These are phyloP conservation scores for Phytopythium aichiense DNA, from an alignment of 352 stramenopile species.

Conservation along the genomic window DNA sequence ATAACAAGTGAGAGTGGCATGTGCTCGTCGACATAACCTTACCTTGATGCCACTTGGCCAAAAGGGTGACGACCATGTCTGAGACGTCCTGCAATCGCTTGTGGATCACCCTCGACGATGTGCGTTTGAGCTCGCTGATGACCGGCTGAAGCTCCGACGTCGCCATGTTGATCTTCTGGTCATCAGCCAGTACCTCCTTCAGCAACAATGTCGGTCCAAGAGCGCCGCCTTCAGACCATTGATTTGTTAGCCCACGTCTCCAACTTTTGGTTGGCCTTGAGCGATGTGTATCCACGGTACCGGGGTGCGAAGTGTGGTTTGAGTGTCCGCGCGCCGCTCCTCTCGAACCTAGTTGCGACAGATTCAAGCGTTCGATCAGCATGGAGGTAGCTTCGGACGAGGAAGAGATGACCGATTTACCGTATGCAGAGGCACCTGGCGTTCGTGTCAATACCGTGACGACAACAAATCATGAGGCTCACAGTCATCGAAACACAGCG, in stretches of 20 bases:
- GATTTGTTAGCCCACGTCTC: background rate
- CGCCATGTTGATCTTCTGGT: conserved; percentile 61
- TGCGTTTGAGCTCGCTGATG: conserved; percentile 50
- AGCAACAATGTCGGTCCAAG: conserved; percentile 11
- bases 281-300: background rate
- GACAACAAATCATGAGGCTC: background rate
- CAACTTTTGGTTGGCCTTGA: background rate
- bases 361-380: background rate
- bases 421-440: background rate
- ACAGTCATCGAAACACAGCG: background rate
- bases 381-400: background rate
- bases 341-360: background rate
- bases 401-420: background rate
- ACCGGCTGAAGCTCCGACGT: conserved; percentile 57
- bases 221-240: background rate
- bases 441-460: background rate
- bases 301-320: background rate
- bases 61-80: conserved; percentile 62
- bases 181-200: conserved; percentile 45
- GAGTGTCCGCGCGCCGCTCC: background rate
- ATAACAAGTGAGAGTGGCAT: background rate
- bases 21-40: background rate
- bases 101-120: conserved; percentile 59
- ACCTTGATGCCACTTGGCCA: conserved; percentile 73
- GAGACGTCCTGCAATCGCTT: conserved; percentile 76